phyloP scores from a whole-genome alignment of 352 stramenopile species.

The Globisporangium paddicum region DNA sequence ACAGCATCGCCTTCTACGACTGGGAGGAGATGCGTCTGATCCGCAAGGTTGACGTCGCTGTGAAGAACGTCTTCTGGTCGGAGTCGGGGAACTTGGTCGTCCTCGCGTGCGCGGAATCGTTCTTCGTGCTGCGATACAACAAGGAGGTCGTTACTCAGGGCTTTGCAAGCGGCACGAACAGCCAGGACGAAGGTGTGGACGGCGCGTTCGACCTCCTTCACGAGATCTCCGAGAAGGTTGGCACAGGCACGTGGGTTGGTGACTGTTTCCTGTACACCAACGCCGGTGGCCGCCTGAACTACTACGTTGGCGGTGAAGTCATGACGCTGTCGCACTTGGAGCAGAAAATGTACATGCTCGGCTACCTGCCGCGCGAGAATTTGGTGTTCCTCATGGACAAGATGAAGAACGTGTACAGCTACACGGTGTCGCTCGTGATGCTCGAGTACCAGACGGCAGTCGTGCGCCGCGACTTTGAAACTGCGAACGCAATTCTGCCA shows the following conservation, averaged over 20 bases:
- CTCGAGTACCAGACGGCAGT: conserved; percentile 99
- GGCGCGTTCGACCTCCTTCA: conserved; percentile 97
- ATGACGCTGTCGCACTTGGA: conserved; percentile 97
- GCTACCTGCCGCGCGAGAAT: conserved; percentile 98
- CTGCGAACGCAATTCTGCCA: conserved; percentile 95
- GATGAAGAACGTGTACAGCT: conserved; percentile 91
- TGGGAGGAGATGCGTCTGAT: conserved; percentile 98
- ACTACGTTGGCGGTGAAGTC: conserved; percentile 99
- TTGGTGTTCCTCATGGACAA: conserved; percentile 99
- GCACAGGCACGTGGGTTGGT: conserved; percentile 97
- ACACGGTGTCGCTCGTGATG: conserved; percentile 92
- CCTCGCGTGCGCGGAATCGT: conserved; percentile 93
- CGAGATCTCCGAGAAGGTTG: conserved; percentile 95
- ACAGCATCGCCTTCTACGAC: conserved; percentile 98
- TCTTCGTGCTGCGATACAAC: conserved; percentile 97
- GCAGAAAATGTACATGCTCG: conserved; percentile 96
- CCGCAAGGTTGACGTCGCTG: conserved; percentile 96
- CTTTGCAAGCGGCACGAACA: conserved; percentile 86
- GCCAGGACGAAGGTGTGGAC: conserved; percentile 94
- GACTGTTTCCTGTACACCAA: conserved; percentile 99
- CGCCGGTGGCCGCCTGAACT: conserved; percentile 92
- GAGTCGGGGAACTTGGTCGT: conserved; percentile 95
- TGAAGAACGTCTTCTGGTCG: conserved; percentile 98
- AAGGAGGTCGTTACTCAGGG: conserved; percentile 84
- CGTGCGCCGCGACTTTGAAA: conserved; percentile 97